Evolutionary conservation across 2,329 filamentous ascomycete genomes (phyloP), one percentile per base, ranked within the genome.

Genomic region (Harringtonia lauricola): DNA sequence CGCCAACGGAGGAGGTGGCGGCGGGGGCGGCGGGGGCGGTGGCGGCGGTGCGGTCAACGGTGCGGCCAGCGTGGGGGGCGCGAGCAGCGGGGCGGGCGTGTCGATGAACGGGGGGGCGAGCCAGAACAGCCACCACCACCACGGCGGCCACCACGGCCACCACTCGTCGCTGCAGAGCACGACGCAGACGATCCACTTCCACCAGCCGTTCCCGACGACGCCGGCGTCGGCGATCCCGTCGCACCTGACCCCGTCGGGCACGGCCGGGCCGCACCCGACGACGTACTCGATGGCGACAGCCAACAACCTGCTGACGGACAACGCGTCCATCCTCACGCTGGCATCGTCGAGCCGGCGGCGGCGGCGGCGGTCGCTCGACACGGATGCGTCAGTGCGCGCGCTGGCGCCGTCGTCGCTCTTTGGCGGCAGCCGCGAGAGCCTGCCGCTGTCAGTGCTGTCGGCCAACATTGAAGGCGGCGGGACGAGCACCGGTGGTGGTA

Each of bases 271-370:
- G n/a, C 73, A 80, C 52, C 83, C 83, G 3, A 75, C 79, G 6
- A 89, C 83, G 0, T 90, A 90, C 60, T 75, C 71, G 41, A 76
- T 74, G n/a, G 84, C 84, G 2, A 90, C 83, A 0, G 85, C 86
- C 42, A 88, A 89, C 62, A 86, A 86, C 54, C 71, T 90, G 7
- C 67, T 90, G 29, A 87, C 83, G 2, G 86, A 94, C 59, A 86
- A 94, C 57, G 86, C 86, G 19, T 90, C 85, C 22, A 89, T 94
- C 52, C 65, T 94, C 47, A 94, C 86, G 0, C 70, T 94, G 14
- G 86, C 86, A 3, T 90, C 85, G 4, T 89, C 84, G 0, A 86
- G 82, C 51, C 87, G 90, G 64, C 77, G 82, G 31, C 75, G 81
- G 24, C 79, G 86, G 30, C 76, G 86, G 39, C 76, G 85, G 47